These are phyloP conservation scores for Waitea zeae DNA, from an alignment of 1,284 basidiomycete genomes.

Conservation along the genomic window DNA sequence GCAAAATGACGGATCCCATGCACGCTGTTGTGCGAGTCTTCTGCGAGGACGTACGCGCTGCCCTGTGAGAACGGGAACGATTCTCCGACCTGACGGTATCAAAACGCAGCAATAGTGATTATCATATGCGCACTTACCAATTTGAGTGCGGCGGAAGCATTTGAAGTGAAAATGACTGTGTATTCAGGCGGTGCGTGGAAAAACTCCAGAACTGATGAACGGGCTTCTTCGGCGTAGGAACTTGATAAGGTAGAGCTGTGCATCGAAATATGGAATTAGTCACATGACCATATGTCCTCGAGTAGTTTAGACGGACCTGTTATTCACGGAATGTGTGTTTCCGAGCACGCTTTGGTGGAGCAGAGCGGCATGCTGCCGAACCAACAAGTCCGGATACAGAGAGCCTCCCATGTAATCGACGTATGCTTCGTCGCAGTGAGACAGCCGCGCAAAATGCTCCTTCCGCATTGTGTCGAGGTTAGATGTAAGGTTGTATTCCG, in stretches of 20 bases:
- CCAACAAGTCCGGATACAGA: constrained; percentile 57
- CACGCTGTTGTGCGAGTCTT: constrained; percentile 71
- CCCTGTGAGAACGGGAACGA: constrained; percentile 48
- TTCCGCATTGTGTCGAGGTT: constrained; percentile 48
- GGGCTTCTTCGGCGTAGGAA: constrained; percentile 46
- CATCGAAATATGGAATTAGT: constrained; percentile 5
- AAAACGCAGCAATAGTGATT: too few species aligned
- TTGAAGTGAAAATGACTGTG: constrained; percentile 67
- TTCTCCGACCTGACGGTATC: too few species aligned
- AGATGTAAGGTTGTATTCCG: constrained; percentile 21
- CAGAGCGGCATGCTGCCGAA: constrained; percentile 50
- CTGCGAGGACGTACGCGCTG: constrained; percentile 43
- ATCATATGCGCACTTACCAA: too few species aligned
- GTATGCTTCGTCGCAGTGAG: constrained; percentile 47
- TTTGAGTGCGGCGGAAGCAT: constrained; percentile 64
- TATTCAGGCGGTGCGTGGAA: constrained; percentile 59
- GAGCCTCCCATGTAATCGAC: constrained; percentile 74
- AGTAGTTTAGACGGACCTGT: constrained; percentile 26
- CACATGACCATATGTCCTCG: constrained; percentile 2
- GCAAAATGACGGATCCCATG: constrained; percentile 69
- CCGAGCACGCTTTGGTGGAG: constrained; percentile 49
- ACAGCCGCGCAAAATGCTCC: constrained; percentile 50
- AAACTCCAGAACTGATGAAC: constrained; percentile 51
- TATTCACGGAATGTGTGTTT: constrained; percentile 69
- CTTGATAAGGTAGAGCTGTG: constrained; percentile 52